These are phyloP conservation scores for Paspalum notatum DNA, from an alignment of 176 grass and related monocot genomes.

Conservation along the genomic window DNA sequence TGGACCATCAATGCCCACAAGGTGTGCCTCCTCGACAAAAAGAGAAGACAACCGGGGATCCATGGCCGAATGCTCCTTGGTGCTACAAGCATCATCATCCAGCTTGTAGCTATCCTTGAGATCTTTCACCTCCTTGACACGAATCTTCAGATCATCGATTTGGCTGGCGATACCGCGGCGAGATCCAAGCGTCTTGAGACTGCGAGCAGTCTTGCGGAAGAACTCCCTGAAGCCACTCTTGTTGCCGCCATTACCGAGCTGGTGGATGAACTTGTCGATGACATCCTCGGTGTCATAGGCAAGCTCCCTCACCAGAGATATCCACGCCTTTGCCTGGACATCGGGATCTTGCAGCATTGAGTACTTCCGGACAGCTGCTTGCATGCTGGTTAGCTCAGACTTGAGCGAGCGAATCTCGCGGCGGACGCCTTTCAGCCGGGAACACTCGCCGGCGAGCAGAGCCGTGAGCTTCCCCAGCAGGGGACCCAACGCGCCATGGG, in stretches of 20 bases:
- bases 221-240: neutral
- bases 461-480: neutral
- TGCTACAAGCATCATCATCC: neutral
- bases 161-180: neutral
- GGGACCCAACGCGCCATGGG: slow-evolving; percentile 1
- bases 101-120: slow-evolving; percentile 11
- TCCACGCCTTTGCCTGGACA: slow-evolving; percentile 17
- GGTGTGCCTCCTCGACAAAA: neutral
- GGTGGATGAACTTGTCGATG: slow-evolving; percentile 15
- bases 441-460: neutral
- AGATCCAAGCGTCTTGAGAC: neutral
- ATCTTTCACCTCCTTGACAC: neutral
- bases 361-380: neutral
- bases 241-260: neutral
- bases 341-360: neutral
- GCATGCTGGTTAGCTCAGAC: neutral
- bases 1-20: slow-evolving; percentile 16
- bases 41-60: neutral
- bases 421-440: neutral
- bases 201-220: neutral
- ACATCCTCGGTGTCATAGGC: slow-evolving; percentile 1
- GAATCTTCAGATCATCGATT: slow-evolving; percentile 1
- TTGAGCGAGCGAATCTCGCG: neutral
- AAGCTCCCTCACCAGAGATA: slow-evolving; percentile 20
- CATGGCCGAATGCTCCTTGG: rapidly evolving